Base-by-base conservation (phyloP, 23 red algal species). In the Gracilaria gracilis region DNA sequence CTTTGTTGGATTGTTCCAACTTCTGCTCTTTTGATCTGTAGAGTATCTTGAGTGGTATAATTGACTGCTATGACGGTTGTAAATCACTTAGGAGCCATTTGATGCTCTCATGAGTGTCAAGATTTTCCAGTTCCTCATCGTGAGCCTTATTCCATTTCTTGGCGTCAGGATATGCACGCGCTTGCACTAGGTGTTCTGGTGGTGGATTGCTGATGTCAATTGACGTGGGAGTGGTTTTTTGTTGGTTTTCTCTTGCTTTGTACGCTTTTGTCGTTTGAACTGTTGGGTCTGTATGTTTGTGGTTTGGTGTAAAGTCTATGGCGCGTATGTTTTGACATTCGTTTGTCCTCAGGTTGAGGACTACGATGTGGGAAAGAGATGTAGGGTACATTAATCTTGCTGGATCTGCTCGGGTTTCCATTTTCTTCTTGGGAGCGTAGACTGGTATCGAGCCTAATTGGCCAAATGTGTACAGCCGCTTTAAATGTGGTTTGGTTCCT, bases 41-140 rank as follows among this genome's bases (percentile, higher is more conserved):
- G 9, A 38, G 19, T 12, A 71, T 49, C 35, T 24, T 86, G 8
- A 86, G 78, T 37, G 78, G 78, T 1, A 82, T 62, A 9, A 62
- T 7, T 8, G 59, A 25, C 29, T 62, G 24, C 24, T 16, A 24
- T 19, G 59, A 13, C 3, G 59, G 23, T 62, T 62, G 29, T 2
- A 62, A 62, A 0, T 2, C 2, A 1, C 0, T 4, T 4, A 24
- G 59, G 9, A 62, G 59, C 59, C 23, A 62, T 11, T 27, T 4
- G 21, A 62, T 62, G 59, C 59, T 62, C 24, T 62, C 29, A 24
- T 62, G 3, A 14, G 3, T 31, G 24, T 62, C 59, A 9, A 62
- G 0, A 24, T 62, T 62, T 4, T 14, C 2, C 29, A 62, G 24
- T 29, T 62, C 59, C 29, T 62, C 13, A 14, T 62, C 59, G 27